phyloP scores from a whole-genome alignment of 345 rosid species.

The Leavenworthia alabamica region DNA sequence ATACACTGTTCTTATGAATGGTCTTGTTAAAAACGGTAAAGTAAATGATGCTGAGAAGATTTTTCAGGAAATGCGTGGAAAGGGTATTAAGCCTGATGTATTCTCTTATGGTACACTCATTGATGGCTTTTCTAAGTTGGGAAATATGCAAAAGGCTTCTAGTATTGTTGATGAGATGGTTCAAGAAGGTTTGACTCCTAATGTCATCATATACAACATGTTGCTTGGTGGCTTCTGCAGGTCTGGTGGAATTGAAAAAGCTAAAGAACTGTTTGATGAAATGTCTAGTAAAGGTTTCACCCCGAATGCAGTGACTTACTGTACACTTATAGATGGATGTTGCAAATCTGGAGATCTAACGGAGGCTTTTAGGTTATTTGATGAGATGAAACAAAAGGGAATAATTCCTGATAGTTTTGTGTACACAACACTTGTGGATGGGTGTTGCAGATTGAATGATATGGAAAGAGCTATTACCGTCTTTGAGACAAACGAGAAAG shows the following conservation, averaged over 20 bases:
- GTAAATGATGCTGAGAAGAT: conserved; percentile 50
- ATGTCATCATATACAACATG: conserved; percentile 53
- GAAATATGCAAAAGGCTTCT: conserved; percentile 41
- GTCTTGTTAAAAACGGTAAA: conserved; percentile 55
- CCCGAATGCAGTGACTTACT: conserved; percentile 51
- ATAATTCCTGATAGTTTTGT: conserved; percentile 56
- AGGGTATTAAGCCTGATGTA: conserved; percentile 55
- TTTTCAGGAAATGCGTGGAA: conserved; percentile 49
- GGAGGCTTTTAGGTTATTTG: conserved; percentile 53
- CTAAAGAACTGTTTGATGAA: conserved; percentile 51
- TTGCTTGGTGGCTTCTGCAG: conserved; percentile 61
- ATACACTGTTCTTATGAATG: conserved; percentile 54
- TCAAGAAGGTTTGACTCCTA: conserved; percentile 48
- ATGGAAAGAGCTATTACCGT: conserved; percentile 50
- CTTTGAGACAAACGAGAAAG: conserved; percentile 45
- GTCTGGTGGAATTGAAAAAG: conserved; percentile 50
- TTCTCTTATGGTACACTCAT: conserved; percentile 59
- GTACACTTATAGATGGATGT: conserved; percentile 62
- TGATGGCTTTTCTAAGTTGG: conserved; percentile 52
- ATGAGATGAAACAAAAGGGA: conserved; percentile 54
- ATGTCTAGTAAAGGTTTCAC: conserved; percentile 48
- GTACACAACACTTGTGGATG: conserved; percentile 52
- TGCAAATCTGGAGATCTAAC: conserved; percentile 59
- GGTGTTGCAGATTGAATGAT: conserved; percentile 62
- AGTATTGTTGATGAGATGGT: conserved; percentile 47